Conservation (phyloP, 768 basidiomycete genomes). For the Rubroboletus pulcherrimus region DNA sequence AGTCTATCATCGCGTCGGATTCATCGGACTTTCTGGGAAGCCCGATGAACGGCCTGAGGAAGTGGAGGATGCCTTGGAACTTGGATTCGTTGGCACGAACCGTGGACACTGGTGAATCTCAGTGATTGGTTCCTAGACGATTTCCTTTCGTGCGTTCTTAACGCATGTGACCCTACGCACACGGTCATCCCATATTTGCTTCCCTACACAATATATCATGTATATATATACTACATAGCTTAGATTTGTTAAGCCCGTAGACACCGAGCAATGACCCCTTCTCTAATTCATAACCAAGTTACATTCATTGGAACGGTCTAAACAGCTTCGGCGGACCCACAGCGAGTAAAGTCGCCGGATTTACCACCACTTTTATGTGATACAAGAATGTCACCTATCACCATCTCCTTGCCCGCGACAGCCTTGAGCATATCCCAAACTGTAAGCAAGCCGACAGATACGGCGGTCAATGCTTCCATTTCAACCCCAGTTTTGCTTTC, state of each 20-base stretch:
- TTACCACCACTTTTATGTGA: slow-evolving; percentile 67
- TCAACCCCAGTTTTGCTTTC: slow-evolving; percentile 84
- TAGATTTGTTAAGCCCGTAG: neutral
- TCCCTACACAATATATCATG: neutral
- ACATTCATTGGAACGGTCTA: neutral
- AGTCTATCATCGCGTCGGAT: slow-evolving; percentile 54
- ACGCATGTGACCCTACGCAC: neutral
- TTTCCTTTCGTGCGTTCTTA: neutral
- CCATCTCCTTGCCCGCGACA: slow-evolving; percentile 84
- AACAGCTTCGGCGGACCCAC: neutral
- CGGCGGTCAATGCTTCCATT: slow-evolving; percentile 91
- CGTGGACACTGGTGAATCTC: slow-evolving; percentile 51
- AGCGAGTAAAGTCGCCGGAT: slow-evolving; percentile 61
- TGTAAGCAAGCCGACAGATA: slow-evolving; percentile 71
- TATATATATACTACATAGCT: neutral
- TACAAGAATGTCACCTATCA: slow-evolving; percentile 66
- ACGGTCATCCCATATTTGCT: neutral
- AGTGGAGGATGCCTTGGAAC: slow-evolving; percentile 49
- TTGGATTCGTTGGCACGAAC: slow-evolving; percentile 46
- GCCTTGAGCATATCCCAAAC: slow-evolving; percentile 96
- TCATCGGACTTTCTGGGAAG: slow-evolving; percentile 41
- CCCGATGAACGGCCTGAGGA: slow-evolving; percentile 32
- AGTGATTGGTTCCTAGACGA: neutral
- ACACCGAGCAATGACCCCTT: neutral
- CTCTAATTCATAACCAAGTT: neutral